Conservation (phyloP, 1,284 basidiomycete species). For the Ganoderma multipileum region DNA sequence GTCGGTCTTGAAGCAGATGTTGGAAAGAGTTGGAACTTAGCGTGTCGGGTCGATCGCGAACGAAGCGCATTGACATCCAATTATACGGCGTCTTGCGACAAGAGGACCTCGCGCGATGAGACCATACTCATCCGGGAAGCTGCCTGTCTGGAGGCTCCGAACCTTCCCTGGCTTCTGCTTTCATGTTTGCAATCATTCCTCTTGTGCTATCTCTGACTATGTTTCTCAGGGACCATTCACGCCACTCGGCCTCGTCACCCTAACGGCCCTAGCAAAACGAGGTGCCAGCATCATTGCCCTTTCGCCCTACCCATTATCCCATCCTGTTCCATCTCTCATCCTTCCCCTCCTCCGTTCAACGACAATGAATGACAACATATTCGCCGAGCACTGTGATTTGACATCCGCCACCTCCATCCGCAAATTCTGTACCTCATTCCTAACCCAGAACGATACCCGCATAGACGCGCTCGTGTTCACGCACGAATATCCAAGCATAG, state of each 20-base stretch:
- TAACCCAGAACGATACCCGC: conserved; percentile 67
- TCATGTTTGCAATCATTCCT: neutral
- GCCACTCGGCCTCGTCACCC: conserved; percentile 68
- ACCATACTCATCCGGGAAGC: too few species aligned
- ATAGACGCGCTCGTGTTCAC: conserved; percentile 76
- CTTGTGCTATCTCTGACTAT: neutral
- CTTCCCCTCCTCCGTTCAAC: conserved; percentile 68
- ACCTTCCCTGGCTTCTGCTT: neutral
- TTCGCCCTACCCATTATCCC: conserved; percentile 61
- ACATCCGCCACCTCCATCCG: conserved; percentile 67
- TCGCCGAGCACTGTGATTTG: conserved; percentile 76
- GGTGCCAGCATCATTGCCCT: conserved; percentile 81
- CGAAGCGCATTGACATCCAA: too few species aligned
- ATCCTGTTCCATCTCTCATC: conserved; percentile 61
- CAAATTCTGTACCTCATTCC: conserved; percentile 69
- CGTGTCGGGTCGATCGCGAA: too few species aligned
- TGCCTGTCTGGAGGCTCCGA: neutral
- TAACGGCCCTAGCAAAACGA: conserved; percentile 68
- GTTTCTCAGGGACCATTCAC: conserved; percentile 71
- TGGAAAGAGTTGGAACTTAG: too few species aligned
- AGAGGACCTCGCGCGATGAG: too few species aligned
- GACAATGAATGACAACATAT: conserved; percentile 77
- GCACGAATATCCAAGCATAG: conserved; percentile 76
- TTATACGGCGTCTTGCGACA: too few species aligned
- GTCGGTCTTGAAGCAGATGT: too few species aligned